These are phyloP conservation scores for Heliamphora exappendiculata DNA, from an alignment of 148 eudicot genomes.

Conservation along the genomic window DNA sequence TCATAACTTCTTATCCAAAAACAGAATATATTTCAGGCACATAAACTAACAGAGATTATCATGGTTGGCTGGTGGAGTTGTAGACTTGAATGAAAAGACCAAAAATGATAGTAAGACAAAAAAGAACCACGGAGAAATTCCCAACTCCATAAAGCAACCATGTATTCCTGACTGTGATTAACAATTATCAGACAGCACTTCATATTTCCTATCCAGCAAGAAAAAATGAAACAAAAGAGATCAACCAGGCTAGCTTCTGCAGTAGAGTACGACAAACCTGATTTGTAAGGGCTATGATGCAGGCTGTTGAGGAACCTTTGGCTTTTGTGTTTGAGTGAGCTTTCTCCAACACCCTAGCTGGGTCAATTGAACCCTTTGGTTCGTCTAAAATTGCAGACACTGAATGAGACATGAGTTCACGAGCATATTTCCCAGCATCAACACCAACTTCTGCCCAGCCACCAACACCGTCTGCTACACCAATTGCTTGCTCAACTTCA, in stretches of 20 bases:
- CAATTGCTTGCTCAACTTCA: conserved; percentile 56
- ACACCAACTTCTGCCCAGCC: conserved; percentile 94
- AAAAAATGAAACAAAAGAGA: neutral
- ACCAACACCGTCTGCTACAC: conserved; percentile 98
- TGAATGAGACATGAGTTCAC: conserved; percentile 83
- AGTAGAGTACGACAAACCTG: conserved; percentile 37
- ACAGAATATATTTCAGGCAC: neutral
- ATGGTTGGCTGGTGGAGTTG: neutral
- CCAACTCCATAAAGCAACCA: neutral
- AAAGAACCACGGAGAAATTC: neutral
- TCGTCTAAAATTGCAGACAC: conserved; percentile 50
- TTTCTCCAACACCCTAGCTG: conserved; percentile 62
- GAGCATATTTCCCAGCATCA: conserved; percentile 84
- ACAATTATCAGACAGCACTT: neutral
- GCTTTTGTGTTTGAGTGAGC: conserved; percentile 60
- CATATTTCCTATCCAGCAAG: neutral
- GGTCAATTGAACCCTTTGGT: conserved; percentile 60
- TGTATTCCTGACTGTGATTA: neutral
- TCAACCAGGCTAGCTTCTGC: neutral
- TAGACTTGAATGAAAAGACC: neutral
- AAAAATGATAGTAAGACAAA: neutral
- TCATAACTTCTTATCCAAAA: neutral
- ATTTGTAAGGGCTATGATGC: conserved; percentile 67
- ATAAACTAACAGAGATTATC: neutral
- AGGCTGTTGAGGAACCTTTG: conserved; percentile 87